Conservation (phyloP, 768 basidiomycete species). For the Suillus sp. region DNA sequence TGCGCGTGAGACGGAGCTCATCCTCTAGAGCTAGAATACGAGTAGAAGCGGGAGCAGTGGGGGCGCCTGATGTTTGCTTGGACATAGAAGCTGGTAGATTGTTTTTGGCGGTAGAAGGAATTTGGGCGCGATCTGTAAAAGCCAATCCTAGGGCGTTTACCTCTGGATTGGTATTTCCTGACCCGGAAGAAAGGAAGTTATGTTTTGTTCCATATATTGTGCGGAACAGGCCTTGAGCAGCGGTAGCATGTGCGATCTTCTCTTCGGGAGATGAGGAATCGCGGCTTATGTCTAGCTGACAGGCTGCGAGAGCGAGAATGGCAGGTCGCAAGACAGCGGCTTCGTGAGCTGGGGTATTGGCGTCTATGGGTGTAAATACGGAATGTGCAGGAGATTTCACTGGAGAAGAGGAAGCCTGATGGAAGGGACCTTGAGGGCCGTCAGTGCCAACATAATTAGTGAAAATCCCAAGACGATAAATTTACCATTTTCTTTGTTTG, state of each 20-base stretch:
- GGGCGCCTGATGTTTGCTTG: slow-evolving; percentile 1
- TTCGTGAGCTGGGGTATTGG: slow-evolving; percentile 16
- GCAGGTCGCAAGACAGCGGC: slow-evolving; percentile 29
- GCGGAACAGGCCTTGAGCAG: slow-evolving; percentile 34
- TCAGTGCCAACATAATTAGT: slow-evolving; percentile 20
- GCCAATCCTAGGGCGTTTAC: slow-evolving; percentile 30
- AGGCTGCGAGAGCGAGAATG: slow-evolving; percentile 33
- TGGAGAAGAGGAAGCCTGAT: slow-evolving; percentile 12
- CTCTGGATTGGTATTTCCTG: slow-evolving; percentile 14
- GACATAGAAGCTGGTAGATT: background rate
- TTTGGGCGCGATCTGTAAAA: slow-evolving; percentile 19
- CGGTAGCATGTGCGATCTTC: slow-evolving; percentile 22
- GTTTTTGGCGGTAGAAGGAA: slow-evolving; percentile 1
- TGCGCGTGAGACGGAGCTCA: slow-evolving; percentile 23
- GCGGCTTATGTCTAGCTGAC: slow-evolving; percentile 36
- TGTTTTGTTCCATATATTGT: slow-evolving; percentile 31
- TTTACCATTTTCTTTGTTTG: slow-evolving; percentile 28
- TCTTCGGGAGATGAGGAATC: slow-evolving; percentile 24
- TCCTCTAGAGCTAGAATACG: slow-evolving; percentile 28
- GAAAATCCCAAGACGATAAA: slow-evolving; percentile 13
- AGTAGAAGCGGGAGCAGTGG: slow-evolving; percentile 10
- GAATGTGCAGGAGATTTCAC: slow-evolving; percentile 15
- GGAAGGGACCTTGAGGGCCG: slow-evolving; percentile 14
- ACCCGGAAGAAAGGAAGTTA: slow-evolving; percentile 22
- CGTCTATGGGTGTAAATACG: slow-evolving; percentile 14